phyloP scores from a whole-genome alignment of 23 red algal genomes.

The Agarophyton chilense region DNA sequence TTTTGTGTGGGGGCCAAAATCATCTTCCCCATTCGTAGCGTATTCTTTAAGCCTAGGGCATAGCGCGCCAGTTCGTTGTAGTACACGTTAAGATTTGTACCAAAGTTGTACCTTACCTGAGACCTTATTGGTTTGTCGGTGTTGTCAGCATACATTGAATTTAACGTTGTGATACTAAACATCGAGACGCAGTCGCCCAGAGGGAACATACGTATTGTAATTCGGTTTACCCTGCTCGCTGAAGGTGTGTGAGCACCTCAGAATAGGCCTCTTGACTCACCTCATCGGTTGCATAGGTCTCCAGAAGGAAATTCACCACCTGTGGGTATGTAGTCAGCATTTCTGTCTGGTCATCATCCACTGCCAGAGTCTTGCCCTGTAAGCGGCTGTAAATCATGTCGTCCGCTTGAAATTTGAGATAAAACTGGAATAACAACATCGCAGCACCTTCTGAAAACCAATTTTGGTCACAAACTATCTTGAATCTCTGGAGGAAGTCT shows the following conservation, averaged over 20 bases:
- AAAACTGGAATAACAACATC: too few species aligned
- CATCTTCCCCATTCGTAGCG: neutral
- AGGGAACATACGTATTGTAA: too few species aligned
- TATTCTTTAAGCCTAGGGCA: neutral
- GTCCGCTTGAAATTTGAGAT: neutral
- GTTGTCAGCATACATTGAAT: conserved; percentile 26
- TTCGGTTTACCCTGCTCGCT: neutral
- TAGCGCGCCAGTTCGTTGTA: neutral
- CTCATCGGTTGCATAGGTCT: too few species aligned
- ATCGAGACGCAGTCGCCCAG: neutral
- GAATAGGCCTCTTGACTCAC: too few species aligned
- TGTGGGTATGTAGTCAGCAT: too few species aligned
- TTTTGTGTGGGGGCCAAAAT: too few species aligned
- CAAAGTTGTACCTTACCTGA: neutral
- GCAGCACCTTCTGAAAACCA: too few species aligned
- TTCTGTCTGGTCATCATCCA: neutral
- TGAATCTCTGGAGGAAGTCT: too few species aligned
- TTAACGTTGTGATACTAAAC: neutral
- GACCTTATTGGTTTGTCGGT: too few species aligned
- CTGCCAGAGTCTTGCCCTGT: neutral
- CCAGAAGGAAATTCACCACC: too few species aligned
- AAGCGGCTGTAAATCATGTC: neutral
- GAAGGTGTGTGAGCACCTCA: too few species aligned
- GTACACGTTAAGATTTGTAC: neutral
- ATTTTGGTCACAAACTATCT: too few species aligned